phyloP scores from a whole-genome alignment of 164 flowering plant species.

The Vitis rotundifolia region DNA sequence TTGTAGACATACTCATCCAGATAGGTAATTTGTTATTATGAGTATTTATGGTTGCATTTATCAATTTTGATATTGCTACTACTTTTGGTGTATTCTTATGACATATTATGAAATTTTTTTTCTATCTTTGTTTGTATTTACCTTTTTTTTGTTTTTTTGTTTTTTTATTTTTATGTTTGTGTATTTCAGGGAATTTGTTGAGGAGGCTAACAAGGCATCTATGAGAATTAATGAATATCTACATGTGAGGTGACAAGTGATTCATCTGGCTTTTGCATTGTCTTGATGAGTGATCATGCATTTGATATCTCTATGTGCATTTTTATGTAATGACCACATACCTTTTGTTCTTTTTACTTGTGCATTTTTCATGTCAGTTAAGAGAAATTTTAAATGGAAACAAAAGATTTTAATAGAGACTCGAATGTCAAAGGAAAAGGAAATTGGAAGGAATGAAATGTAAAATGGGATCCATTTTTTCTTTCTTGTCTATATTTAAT shows the following conservation, averaged over 20 bases:
- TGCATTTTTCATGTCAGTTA: neutral
- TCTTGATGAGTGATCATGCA: neutral
- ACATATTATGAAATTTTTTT: no score
- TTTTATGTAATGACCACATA: neutral
- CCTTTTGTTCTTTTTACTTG: neutral
- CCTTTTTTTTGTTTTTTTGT: neutral
- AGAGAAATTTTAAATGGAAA: neutral
- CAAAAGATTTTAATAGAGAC: neutral
- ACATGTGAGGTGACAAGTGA: constrained; percentile 80
- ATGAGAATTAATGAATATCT: constrained; percentile 82
- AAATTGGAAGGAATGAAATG: neutral
- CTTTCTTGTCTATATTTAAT: no score
- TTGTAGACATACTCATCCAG: constrained; percentile 94
- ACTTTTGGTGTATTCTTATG: no score
- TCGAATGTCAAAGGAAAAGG: neutral
- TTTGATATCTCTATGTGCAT: neutral
- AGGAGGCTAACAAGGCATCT: constrained; percentile 85
- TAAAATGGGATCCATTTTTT: no score
- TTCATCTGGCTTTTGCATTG: constrained; percentile 4
- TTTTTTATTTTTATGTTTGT: neutral
- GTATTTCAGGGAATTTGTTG: constrained; percentile 71
- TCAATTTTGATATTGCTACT: neutral
- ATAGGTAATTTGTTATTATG: constrained; percentile 48
- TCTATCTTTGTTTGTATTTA: neutral
- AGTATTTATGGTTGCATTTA: neutral